Evolutionary conservation across 129 eudicot species (phyloP), one percentile per base, ranked within the genome.

Genomic region (Chrysanthemum seticuspe): DNA sequence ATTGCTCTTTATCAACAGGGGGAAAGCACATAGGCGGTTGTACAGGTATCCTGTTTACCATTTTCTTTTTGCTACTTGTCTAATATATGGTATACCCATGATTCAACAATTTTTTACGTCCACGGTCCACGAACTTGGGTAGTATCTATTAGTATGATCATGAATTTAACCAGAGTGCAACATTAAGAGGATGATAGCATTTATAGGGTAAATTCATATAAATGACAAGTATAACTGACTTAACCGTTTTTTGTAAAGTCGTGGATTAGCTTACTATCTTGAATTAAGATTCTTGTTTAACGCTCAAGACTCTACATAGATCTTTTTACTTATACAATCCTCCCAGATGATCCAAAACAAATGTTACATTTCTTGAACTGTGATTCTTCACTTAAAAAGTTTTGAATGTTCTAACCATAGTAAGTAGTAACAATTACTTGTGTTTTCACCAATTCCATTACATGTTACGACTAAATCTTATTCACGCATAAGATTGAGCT

Each of bases 21-120:
- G 98, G 90, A 40, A 79, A 89, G 70, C 96, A 93, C 87, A 87
- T 93, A 54, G 98, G 98, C 27, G 96, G 96, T 57, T 93, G 95
- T 83, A 72, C 98, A 66, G 98, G 98, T 93, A 85, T 66, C 27
- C 34, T 78, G 49, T 67, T 62, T 60, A 31, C 29, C 56, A 59
- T 63, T 15, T 18, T 14, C 47, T 15, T 62, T 57, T 68, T 55
- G 5, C 19, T 63, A 68, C 44, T 65, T 21, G 19, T 19, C 15
- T 54, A 25, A 63, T 68, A 27, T 68, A 67, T 50, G 48, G 11
- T 13, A 50, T 40, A 8, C 47, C 47, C 7, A 0, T 40, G 47
- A 1, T 40, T 19, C 21, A 2, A 4, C 23, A 36, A 12, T 44
- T 72, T 19, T 19, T 19, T 19, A 19, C 21, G 21, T 19, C 21